Base-by-base conservation (phyloP, 768 basidiomycete species). In the Pleurotus platypus region DNA sequence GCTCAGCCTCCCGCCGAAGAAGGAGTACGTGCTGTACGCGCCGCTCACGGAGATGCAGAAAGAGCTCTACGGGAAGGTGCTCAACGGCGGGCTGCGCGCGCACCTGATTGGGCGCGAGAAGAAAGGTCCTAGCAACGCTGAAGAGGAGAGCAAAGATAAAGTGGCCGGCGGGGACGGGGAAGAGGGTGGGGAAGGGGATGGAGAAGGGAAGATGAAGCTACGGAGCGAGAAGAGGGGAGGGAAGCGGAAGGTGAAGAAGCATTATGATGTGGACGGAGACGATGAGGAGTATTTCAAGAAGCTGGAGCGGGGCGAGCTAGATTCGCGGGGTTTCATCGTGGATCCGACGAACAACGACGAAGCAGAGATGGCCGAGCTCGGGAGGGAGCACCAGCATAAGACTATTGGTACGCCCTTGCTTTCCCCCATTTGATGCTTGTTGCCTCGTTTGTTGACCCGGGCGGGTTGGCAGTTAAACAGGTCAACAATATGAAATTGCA, bases 401-500 rank as follows among this genome's bases (percentile, higher is more conserved):
- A 70, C 82, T 13, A 86, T 82, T 57, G 77, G 91, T 92, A 58
- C n/a, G 24, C 13, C 39, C 15, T 2, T 40, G 12, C n/a, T 22
- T 20, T 57, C 8, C 8, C 54, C 37, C 30, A 20, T 9, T 50
- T 46, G 9, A 47, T 43, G n/a, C 37, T 11, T n/a, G 45, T 11
- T 5, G 16, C 20, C 37, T 26, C 13, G 5, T 8, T 15, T 18
- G 22, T 22, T 37, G 55, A 46, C 37, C 24, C 24, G 8, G 46
- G 51, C 16, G 38, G 47, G 9, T 46, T 38, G 46, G 9, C 59
- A 94, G 94, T 84, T 56, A 90, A 87, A 67, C 82, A 89, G 49
- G 85, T 96, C 39, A 94, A 94, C 70, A 94, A 93, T 67, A 89
- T 94, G 90, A 86, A 85, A 53, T 79, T 99, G 13, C 94, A 98